These are phyloP conservation scores for Pholiota molesta DNA, from an alignment of 768 basidiomycete genomes.

Conservation along the genomic window DNA sequence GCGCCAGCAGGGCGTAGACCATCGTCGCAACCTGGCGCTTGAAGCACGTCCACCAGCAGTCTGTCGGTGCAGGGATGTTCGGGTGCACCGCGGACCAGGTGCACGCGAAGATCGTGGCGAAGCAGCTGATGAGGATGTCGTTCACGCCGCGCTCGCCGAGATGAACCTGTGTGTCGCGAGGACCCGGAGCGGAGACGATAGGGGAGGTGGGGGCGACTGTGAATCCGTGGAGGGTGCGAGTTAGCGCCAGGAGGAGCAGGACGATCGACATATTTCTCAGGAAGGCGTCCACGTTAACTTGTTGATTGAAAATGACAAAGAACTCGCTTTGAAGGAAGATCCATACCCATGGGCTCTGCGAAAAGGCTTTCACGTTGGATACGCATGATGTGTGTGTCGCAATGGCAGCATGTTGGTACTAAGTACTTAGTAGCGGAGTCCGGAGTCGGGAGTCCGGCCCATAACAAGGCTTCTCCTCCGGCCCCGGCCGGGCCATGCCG, in stretches of 20 bases:
- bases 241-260: not conserved
- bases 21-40: not conserved
- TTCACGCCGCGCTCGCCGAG: not conserved
- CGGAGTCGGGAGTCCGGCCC: no score
- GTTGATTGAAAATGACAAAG: no score
- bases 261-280: not conserved
- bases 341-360: no score
- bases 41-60: constrained; percentile 1
- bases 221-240: not conserved
- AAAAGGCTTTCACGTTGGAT: no score
- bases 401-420: no score
- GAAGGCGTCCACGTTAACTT: no score
- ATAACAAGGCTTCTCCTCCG: no score
- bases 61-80: not conserved
- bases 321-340: no score
- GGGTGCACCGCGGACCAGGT: constrained; percentile 2
- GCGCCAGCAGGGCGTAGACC: not conserved
- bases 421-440: no score
- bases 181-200: not conserved
- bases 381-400: no score
- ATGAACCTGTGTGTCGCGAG: not conserved
- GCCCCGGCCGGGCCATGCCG: no score
- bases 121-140: not conserved
- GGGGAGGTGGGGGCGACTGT: not conserved
- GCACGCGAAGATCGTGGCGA: not conserved